Conservation (phyloP, 345 rosid species). For the Salix dunnii region DNA sequence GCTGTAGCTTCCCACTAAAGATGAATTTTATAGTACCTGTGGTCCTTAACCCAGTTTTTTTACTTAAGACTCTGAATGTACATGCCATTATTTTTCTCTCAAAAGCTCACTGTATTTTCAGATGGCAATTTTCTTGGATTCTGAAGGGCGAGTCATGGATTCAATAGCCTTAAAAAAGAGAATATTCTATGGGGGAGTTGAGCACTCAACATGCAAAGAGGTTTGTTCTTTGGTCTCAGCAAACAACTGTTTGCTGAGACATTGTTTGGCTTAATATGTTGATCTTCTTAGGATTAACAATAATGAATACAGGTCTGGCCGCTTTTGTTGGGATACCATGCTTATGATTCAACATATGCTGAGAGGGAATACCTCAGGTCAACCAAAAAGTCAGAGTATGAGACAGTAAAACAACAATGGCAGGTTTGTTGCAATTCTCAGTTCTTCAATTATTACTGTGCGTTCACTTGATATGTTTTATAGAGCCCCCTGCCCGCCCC, state of each 20-base stretch:
- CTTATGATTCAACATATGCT: conserved; percentile 77
- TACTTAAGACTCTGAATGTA: background rate
- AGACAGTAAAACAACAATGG: conserved; percentile 86
- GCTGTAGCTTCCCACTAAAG: background rate
- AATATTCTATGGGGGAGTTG: conserved; percentile 93
- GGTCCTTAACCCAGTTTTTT: background rate
- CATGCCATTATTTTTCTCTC: conserved; percentile 1
- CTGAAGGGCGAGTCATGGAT: conserved; percentile 77
- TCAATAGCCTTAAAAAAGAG: conserved; percentile 67
- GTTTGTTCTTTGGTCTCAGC: conserved; percentile 37
- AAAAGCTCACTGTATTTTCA: conserved; percentile 28
- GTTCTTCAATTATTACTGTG: background rate
- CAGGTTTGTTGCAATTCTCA: conserved; percentile 44
- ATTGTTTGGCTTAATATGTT: conserved; percentile 1
- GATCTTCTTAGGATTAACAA: conserved; percentile 13
- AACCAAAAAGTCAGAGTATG: conserved; percentile 63
- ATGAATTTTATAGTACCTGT: background rate
- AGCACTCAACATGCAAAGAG: conserved; percentile 69
- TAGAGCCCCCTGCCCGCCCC: background rate
- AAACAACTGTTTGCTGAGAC: background rate
- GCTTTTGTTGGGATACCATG: conserved; percentile 74
- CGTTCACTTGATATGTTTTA: background rate
- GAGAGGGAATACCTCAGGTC: conserved; percentile 75
- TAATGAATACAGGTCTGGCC: conserved; percentile 69
- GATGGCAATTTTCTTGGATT: conserved; percentile 84